These are phyloP conservation scores for Lotmaria passim DNA, from an alignment of 208 protist genomes.

Conservation along the genomic window DNA sequence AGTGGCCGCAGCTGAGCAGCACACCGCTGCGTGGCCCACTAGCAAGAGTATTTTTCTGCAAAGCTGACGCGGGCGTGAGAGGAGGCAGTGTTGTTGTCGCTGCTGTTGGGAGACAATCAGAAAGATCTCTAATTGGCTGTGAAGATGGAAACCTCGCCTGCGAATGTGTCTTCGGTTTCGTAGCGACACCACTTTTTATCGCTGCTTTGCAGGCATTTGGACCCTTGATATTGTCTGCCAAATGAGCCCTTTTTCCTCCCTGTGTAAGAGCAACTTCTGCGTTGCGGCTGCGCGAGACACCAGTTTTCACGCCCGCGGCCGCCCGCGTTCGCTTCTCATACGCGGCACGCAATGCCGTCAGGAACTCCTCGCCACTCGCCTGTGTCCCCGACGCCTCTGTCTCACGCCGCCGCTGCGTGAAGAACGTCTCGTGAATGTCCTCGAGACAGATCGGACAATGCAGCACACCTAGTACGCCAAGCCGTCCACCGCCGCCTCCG, in stretches of 20 bases:
- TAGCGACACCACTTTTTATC: too few relatives aligned
- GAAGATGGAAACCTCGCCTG: too few relatives aligned
- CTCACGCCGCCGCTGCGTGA: conserved; percentile 3
- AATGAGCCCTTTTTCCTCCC: not conserved
- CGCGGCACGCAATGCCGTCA: conserved; percentile 23
- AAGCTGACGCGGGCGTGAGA: not conserved
- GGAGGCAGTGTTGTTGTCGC: not conserved
- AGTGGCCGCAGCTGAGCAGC: conserved; percentile 88
- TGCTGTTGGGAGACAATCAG: not conserved
- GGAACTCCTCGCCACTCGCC: conserved; percentile 2
- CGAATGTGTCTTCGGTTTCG: too few relatives aligned
- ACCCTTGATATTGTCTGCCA: not conserved
- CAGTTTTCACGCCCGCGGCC: too few relatives aligned
- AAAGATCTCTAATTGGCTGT: too few relatives aligned
- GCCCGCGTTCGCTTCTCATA: conserved; percentile 33
- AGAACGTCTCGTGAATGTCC: conserved; percentile 28
- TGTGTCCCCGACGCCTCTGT: not conserved
- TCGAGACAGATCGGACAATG: conserved; percentile 70
- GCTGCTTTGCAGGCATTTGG: too few relatives aligned
- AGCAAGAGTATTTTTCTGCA: not conserved
- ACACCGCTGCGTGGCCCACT: conserved; percentile 33
- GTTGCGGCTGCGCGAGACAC: not conserved
- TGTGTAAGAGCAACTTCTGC: too few relatives aligned
- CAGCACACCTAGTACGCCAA: not conserved
- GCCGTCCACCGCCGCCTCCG: not conserved